A percentile compares a stretch with the other conserved stretches of the same genome.
Evolutionary conservation across 2,329 filamentous ascomycete species (phyloP).

Genomic region (Aspergillus ibericus): DNA sequence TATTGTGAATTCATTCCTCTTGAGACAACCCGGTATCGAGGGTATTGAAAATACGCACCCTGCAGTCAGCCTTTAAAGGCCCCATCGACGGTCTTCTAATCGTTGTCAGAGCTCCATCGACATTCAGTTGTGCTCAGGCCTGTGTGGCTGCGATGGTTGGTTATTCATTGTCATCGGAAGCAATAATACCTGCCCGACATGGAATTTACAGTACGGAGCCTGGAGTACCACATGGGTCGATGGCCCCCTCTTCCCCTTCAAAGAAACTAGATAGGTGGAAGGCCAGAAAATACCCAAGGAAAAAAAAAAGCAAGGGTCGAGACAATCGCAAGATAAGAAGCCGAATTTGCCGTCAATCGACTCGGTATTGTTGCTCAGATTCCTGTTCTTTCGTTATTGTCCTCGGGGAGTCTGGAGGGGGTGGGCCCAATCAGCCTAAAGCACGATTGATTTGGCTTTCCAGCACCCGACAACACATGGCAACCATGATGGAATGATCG

Average conservation of each 20-base stretch:
- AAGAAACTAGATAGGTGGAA: no score
- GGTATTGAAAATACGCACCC: not conserved
- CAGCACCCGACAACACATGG: conserved; percentile 25
- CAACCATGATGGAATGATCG: conserved; percentile 29
- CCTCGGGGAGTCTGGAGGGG: not conserved
- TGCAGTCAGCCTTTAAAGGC: not conserved
- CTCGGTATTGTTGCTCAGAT: not conserved
- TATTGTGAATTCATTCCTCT: not conserved
- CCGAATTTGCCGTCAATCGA: not conserved
- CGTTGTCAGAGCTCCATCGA: conserved; percentile 9
- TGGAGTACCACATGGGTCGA: not conserved
- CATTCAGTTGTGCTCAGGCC: conserved; percentile 8
- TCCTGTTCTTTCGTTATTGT: not conserved
- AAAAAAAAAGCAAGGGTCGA: not conserved
- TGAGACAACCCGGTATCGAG: not conserved
- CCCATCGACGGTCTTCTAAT: not conserved
- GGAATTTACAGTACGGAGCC: not conserved
- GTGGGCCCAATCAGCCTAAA: not conserved
- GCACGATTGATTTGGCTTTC: conserved; percentile 20
- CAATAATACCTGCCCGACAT: not conserved
- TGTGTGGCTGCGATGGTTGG: not conserved
- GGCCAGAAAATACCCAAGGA: not conserved
- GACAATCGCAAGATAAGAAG: not conserved
- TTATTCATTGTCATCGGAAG: not conserved
- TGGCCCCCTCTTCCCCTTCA: not conserved